A percentile compares a stretch with the other conserved stretches of the same genome.
These are phyloP conservation scores for Starmerella floris DNA, from an alignment of 805 yeast genomes.

Conservation along the genomic window DNA sequence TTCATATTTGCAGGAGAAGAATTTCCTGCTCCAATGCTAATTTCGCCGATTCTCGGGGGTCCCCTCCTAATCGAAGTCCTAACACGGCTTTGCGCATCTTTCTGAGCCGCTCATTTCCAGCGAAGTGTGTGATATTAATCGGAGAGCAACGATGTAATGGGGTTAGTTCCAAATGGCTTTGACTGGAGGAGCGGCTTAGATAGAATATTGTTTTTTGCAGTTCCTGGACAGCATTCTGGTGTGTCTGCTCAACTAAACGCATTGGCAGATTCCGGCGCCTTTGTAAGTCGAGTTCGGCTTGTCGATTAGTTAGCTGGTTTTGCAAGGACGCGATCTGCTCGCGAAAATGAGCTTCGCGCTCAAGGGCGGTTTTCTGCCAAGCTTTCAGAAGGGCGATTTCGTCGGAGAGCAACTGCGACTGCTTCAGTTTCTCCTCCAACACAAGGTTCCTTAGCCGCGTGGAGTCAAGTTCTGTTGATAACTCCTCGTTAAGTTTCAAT, in stretches of 20 bases:
- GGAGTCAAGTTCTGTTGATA: neutral
- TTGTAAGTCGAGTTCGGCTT: conserved; percentile 17
- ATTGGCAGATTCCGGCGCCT: conserved; percentile 5
- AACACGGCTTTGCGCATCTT: neutral
- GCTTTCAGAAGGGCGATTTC: conserved; percentile 4
- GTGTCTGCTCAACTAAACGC: neutral
- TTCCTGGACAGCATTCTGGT: neutral
- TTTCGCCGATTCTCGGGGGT: neutral
- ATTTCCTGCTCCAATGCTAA: conserved; percentile 3
- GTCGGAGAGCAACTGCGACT: conserved; percentile 9
- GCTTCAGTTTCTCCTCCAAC: conserved; percentile 10
- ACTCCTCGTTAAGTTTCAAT: too few relatives aligned
- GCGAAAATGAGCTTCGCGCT: neutral
- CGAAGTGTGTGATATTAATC: neutral
- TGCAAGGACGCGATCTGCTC: neutral
- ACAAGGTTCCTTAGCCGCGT: conserved; percentile 2
- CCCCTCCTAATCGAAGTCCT: neutral
- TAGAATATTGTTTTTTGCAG: neutral
- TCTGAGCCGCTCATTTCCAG: neutral
- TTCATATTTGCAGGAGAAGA: neutral
- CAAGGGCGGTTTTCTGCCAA: neutral
- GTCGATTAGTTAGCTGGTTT: conserved; percentile 14
- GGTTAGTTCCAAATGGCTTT: too few relatives aligned
- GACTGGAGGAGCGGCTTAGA: neutral
- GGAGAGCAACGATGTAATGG: neutral